Evolutionary conservation across 768 basidiomycete species (phyloP).

Genomic region (Cytidiella melzeri): DNA sequence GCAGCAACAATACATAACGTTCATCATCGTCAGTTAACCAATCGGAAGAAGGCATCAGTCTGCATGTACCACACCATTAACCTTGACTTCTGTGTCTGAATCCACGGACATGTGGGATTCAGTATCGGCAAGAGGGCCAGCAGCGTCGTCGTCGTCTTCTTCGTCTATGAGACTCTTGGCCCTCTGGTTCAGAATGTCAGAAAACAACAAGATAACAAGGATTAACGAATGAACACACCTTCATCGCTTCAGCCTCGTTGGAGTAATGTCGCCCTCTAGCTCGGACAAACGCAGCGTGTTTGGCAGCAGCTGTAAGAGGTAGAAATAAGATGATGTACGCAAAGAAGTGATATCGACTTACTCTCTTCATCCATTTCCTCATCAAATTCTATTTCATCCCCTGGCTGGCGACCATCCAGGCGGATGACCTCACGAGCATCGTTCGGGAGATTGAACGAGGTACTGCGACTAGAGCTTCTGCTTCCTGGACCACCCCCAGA

Average conservation of each 20-base stretch:
- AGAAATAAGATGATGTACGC: neutral
- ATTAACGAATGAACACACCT: conserved; percentile 39
- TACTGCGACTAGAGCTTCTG: conserved; percentile 68
- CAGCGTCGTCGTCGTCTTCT: conserved; percentile 33
- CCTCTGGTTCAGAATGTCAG: conserved; percentile 35
- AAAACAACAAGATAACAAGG: neutral
- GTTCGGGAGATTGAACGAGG: conserved; percentile 74
- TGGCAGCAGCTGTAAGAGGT: conserved; percentile 54
- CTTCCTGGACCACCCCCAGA: conserved; percentile 55
- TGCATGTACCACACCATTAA: conserved; percentile 18
- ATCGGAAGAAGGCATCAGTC: too few species aligned
- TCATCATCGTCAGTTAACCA: too few species aligned
- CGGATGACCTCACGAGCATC: conserved; percentile 59
- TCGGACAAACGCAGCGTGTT: conserved; percentile 75
- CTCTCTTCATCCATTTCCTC: conserved; percentile 91
- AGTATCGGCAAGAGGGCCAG: conserved; percentile 15
- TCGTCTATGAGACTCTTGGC: conserved; percentile 58
- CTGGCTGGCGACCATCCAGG: conserved; percentile 34
- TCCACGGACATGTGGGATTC: conserved; percentile 20
- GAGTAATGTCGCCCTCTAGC: conserved; percentile 84
- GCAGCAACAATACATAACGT: too few species aligned
- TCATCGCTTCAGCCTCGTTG: conserved; percentile 91
- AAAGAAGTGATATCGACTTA: conserved; percentile 29
- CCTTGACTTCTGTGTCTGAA: conserved; percentile 16
- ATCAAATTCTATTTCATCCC: conserved; percentile 57